Evolutionary conservation across 495 filamentous ascomycete species (phyloP).

Genomic region (Hypomontagnella submonticulosa): DNA sequence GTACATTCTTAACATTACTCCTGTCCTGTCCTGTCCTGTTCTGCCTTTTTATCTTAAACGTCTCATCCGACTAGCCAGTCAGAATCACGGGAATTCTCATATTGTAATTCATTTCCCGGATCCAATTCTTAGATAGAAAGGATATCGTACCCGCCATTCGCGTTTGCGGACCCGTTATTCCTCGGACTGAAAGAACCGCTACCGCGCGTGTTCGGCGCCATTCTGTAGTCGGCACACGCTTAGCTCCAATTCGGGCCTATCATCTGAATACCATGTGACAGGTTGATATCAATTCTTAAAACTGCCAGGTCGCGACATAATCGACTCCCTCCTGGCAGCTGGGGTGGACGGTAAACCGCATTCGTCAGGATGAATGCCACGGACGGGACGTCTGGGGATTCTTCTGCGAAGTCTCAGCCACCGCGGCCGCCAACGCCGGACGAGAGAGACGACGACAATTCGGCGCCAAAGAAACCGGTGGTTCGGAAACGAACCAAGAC

Average conservation of each 20-base stretch:
- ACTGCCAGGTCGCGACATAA: constrained; percentile 26
- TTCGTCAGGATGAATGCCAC: constrained; percentile 42
- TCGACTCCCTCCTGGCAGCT: constrained; percentile 11
- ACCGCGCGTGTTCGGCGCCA: constrained; percentile 27
- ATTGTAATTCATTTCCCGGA: constrained; percentile 17
- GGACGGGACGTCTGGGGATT: constrained; percentile 28
- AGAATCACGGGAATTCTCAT: constrained; percentile 20
- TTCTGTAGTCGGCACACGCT: constrained; percentile 27
- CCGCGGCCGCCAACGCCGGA: constrained; percentile 40
- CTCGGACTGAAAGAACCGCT: constrained; percentile 15
- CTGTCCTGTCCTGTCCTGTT: not conserved
- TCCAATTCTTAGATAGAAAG: constrained; percentile 16
- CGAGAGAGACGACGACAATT: constrained; percentile 46
- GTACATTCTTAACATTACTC: constrained; percentile 24
- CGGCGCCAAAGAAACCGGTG: constrained; percentile 46
- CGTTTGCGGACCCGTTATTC: constrained; percentile 8
- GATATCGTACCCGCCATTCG: constrained; percentile 18
- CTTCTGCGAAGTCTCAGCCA: constrained; percentile 33
- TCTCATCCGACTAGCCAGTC: constrained; percentile 28
- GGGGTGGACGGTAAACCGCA: constrained; percentile 8
- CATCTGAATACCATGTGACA: constrained; percentile 36
- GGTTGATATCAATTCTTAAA: constrained; percentile 23
- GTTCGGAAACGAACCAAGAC: constrained; percentile 92
- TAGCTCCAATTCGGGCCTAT: constrained; percentile 33
- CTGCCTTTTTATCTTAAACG: constrained; percentile 26